phyloP scores from a whole-genome alignment of 2,329 filamentous ascomycete species.

The Fusarium domesticum region DNA sequence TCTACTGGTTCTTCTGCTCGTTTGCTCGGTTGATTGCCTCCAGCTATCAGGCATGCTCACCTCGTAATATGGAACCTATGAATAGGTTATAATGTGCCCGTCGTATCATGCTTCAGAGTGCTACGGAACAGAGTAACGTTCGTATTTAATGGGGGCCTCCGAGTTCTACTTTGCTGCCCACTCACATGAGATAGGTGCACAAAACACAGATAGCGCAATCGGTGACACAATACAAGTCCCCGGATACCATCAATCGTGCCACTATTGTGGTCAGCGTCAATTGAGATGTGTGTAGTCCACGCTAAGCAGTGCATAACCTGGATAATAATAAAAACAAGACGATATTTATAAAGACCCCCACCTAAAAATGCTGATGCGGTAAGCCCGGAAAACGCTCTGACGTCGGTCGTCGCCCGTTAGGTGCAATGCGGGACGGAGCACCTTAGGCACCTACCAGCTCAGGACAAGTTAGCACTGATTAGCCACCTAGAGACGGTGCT shows the following conservation, averaged over 20 bases:
- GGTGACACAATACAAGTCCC: neutral
- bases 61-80: no score
- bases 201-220: neutral
- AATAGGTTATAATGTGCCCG: no score
- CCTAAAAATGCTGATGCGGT: constrained; percentile 30
- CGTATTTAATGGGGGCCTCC: neutral
- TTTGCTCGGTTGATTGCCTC: constrained; percentile 4
- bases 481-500: constrained; percentile 13
- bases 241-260: neutral
- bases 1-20: constrained; percentile 1
- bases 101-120: neutral
- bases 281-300: neutral
- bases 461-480: constrained; percentile 10
- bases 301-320: no score
- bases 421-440: constrained; percentile 23
- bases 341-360: constrained; percentile 10
- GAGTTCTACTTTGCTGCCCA: neutral
- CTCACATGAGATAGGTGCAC: neutral
- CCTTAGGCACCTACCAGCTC: constrained; percentile 26
- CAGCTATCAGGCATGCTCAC: constrained; percentile 9
- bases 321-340: no score
- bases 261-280: neutral
- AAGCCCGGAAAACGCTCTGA: constrained; percentile 22
- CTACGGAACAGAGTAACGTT: neutral
- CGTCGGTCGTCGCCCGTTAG: constrained; percentile 11